Evolutionary conservation across 768 basidiomycete species (phyloP), one percentile per base, ranked within the genome.

Genomic region (Daedalea quercina): DNA sequence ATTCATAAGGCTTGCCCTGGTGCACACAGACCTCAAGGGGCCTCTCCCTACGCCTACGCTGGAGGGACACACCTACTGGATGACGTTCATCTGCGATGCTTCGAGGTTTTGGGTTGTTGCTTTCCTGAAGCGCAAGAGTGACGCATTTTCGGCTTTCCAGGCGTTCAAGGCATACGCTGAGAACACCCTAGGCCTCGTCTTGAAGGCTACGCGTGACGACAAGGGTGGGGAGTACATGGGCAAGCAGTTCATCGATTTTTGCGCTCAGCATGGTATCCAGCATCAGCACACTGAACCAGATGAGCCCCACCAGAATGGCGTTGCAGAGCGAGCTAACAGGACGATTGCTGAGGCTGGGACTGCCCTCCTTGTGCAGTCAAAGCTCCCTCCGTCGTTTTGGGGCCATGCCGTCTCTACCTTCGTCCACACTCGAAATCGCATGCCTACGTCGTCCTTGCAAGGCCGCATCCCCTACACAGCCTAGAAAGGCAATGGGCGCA

Each of bases 161-260:
- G 31, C 44, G 7, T 69, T 58, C 57, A 67, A 69, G 41, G 61
- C 65, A 3, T 64, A 55, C 43, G 62, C 64, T 31, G 65, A 70
- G 60, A 70, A 61, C 28, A 45, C 63, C 47, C 55, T 31, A 1
- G 57, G 56, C 42, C 20, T 26, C 0, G 44, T 46, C 9, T 48
- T 67, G 41, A 60, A 60, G 35, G 47, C 25, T 9, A 44, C 66
- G n/a, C 37, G 56, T 13, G 60, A 66, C 46, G 60, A 67, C 37
- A 64, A 62, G 54, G 65, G 64, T 31, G 64, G 64, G 6, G 63
- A 65, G 53, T 65, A 63, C 43, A 63, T 64, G 50, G 51, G 51
- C 44, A 60, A 56, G 17, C 56, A 52, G 44, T 54, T 60, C 43
- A 37, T 43, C 11, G 50, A 33, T 9, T 62, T 56, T 53, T 56